A percentile compares a stretch with the other conserved stretches of the same genome.
Evolutionary conservation across 495 filamentous ascomycete genomes (phyloP).

Genomic region (Pyronema domesticum): DNA sequence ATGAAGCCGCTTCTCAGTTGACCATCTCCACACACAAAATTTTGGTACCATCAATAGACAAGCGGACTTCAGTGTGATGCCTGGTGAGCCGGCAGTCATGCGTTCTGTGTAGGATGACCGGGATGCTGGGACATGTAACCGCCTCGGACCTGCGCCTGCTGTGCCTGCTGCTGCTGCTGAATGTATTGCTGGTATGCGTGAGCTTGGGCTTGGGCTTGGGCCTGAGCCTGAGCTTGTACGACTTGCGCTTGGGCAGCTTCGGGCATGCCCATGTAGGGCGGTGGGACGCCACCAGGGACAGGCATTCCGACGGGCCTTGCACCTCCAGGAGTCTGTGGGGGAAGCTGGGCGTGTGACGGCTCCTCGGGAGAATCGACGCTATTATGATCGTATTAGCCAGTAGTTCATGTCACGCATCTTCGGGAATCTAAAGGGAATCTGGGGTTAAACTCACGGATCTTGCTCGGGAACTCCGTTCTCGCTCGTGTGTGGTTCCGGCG

Average conservation of each 20-base stretch:
- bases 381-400: conserved; percentile 6
- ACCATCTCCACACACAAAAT: too few relatives aligned
- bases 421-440: not conserved
- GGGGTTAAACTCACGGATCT: conserved; percentile 26
- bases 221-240: conserved; percentile 3
- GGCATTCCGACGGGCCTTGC: conserved; percentile 33
- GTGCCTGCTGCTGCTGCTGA: conserved; percentile 29
- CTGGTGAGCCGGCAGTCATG: conserved; percentile 7
- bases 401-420: not conserved
- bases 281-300: conserved; percentile 33
- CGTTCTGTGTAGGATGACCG: conserved; percentile 21
- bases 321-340: conserved; percentile 35
- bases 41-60: too few relatives aligned
- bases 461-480: conserved; percentile 78
- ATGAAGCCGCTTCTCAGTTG: too few relatives aligned
- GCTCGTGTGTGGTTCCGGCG: conserved; percentile 69
- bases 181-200: conserved; percentile 47
- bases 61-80: not conserved
- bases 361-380: conserved; percentile 46
- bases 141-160: conserved; percentile 21
- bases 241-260: conserved; percentile 32
- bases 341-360: conserved; percentile 38
- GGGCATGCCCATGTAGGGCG: conserved; percentile 31
- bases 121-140: conserved; percentile 23
- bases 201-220: conserved; percentile 31